Evolutionary conservation across 495 filamentous ascomycete genomes (phyloP).

Genomic region (Xylaria telfairii): DNA sequence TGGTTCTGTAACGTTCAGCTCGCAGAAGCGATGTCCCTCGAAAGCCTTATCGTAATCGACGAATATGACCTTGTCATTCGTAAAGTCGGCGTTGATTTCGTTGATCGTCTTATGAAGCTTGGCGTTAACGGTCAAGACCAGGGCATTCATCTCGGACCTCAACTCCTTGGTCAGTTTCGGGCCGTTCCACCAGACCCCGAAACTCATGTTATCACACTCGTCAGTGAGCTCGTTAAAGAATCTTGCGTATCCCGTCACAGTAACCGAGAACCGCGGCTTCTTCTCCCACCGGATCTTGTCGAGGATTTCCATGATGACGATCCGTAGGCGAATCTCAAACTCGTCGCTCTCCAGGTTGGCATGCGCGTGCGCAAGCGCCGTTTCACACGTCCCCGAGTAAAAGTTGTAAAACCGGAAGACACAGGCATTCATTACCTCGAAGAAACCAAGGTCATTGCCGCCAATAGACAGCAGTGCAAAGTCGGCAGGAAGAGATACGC

Average conservation of each 20-base stretch:
- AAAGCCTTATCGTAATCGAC: constrained; percentile 50
- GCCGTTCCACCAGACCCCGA: constrained; percentile 48
- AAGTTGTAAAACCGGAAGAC: constrained; percentile 56
- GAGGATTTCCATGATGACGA: constrained; percentile 48
- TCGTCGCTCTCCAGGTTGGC: constrained; percentile 35
- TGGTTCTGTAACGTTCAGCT: constrained; percentile 49
- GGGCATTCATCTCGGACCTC: constrained; percentile 44
- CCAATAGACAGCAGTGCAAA: constrained; percentile 54
- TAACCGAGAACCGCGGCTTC: constrained; percentile 45
- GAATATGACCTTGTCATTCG: constrained; percentile 44
- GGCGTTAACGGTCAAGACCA: constrained; percentile 47
- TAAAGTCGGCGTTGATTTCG: constrained; percentile 39
- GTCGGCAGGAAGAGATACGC: constrained; percentile 30
- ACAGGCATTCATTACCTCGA: constrained; percentile 53
- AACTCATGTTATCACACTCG: constrained; percentile 47
- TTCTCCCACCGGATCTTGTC: constrained; percentile 47
- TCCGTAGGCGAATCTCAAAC: constrained; percentile 43
- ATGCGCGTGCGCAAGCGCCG: constrained; percentile 39
- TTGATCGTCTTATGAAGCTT: constrained; percentile 39
- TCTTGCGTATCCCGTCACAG: constrained; percentile 53
- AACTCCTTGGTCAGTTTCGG: constrained; percentile 43
- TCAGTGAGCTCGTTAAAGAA: constrained; percentile 56
- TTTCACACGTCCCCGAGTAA: constrained; percentile 49
- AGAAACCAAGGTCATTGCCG: constrained; percentile 59
- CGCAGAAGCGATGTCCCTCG: constrained; percentile 57